phyloP scores from a whole-genome alignment of 2,329 filamentous ascomycete genomes.

The Fusarium heterosporum region DNA sequence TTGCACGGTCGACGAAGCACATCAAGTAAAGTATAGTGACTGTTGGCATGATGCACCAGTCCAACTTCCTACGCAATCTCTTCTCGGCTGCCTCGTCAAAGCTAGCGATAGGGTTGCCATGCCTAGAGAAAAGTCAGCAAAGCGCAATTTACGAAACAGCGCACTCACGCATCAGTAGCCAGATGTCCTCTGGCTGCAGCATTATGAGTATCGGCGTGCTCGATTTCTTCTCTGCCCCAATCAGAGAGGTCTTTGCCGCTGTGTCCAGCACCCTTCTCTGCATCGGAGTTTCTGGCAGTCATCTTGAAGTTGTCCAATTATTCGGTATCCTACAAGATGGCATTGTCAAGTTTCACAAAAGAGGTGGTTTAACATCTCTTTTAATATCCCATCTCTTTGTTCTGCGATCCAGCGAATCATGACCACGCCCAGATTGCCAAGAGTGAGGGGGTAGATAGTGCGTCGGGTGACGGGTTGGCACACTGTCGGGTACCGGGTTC shows the following conservation, averaged over 20 bases:
- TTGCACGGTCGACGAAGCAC: constrained; percentile 79
- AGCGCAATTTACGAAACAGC: fast-evolving
- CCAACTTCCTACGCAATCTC: constrained; percentile 12
- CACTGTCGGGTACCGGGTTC: constrained; percentile 23
- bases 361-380: not conserved
- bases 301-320: not conserved
- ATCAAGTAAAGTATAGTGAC: constrained; percentile 50
- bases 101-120: constrained; percentile 15
- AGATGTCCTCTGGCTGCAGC: constrained; percentile 18
- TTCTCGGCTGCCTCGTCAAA: constrained; percentile 17
- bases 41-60: constrained; percentile 24
- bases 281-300: constrained; percentile 6
- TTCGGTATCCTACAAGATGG: not conserved
- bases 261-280: not conserved
- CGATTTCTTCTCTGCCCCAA: not conserved
- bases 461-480: constrained; percentile 9
- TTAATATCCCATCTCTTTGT: not conserved
- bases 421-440: constrained; percentile 11
- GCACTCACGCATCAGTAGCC: constrained; percentile 18
- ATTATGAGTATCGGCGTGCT: constrained; percentile 9
- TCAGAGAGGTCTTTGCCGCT: not conserved
- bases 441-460: constrained; percentile 18
- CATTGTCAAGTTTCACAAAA: not conserved
- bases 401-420: not conserved
- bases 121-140: not conserved